phyloP scores from a whole-genome alignment of 2,329 filamentous ascomycete species.

The Colletotrichum somersetense region DNA sequence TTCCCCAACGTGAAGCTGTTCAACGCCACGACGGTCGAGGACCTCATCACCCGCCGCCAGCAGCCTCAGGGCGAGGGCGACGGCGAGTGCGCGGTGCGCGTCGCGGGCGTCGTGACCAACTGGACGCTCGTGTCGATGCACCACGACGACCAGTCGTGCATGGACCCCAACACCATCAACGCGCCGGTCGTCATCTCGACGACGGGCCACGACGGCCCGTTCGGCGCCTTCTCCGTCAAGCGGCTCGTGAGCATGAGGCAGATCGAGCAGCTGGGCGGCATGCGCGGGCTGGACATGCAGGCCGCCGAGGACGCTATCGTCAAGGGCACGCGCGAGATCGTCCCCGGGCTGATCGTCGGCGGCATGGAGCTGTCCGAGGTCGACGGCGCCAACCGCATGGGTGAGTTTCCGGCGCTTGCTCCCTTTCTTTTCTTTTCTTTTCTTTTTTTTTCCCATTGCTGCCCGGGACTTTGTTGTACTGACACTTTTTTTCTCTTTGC shows the following conservation, averaged over 20 bases:
- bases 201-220: slow-evolving; percentile 90
- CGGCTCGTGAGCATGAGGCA: slow-evolving; percentile 89
- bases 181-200: slow-evolving; percentile 89
- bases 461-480: neutral
- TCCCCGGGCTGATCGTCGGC: slow-evolving; percentile 90
- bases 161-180: slow-evolving; percentile 98
- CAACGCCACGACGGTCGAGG: slow-evolving; percentile 93
- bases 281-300: slow-evolving; percentile 95
- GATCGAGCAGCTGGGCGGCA: slow-evolving; percentile 86
- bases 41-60: slow-evolving; percentile 83
- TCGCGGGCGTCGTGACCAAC: slow-evolving; percentile 94
- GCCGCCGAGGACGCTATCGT: slow-evolving; percentile 92
- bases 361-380: slow-evolving; percentile 95
- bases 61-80: slow-evolving; percentile 51
- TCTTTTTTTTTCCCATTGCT: too few relatives aligned
- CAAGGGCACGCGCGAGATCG: slow-evolving; percentile 88
- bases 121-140: slow-evolving; percentile 93
- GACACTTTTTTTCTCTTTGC: neutral
- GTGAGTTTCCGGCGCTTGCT: slow-evolving; percentile 48
- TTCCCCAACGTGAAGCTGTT: slow-evolving; percentile 97
- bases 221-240: slow-evolving; percentile 93
- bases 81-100: slow-evolving; percentile 68
- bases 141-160: slow-evolving; percentile 91
- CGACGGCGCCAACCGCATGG: slow-evolving; percentile 93
- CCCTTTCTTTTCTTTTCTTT: too few relatives aligned